Percentiles rank a stretch among this genome's conserved stretches.
phyloP scores from a whole-genome alignment of 2,329 filamentous ascomycete genomes.

The Nigrograna mackinnonii region DNA sequence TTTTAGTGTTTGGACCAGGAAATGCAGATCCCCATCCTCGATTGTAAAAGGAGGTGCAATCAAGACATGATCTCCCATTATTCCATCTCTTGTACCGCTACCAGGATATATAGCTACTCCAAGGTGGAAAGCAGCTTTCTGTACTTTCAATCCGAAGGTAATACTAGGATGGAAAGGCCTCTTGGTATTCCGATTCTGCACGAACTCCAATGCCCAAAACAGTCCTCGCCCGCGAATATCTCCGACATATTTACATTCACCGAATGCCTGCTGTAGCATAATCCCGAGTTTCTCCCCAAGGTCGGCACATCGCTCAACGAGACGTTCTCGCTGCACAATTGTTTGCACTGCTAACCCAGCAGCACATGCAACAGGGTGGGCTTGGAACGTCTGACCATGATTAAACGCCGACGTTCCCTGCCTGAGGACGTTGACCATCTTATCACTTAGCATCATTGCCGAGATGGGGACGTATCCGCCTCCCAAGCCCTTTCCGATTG shows the following conservation, averaged over 20 bases:
- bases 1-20: too few relatives aligned
- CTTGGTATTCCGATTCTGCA: slow-evolving; percentile 58
- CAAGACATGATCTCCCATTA: slow-evolving; percentile 69
- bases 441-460: slow-evolving; percentile 58
- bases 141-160: slow-evolving; percentile 32
- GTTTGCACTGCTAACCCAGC: slow-evolving; percentile 66
- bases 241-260: slow-evolving; percentile 56
- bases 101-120: slow-evolving; percentile 72
- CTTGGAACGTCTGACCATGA: slow-evolving; percentile 68
- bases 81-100: slow-evolving; percentile 63
- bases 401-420: slow-evolving; percentile 53
- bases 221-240: slow-evolving; percentile 64
- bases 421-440: slow-evolving; percentile 55
- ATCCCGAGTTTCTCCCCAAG: slow-evolving; percentile 57
- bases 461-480: slow-evolving; percentile 67
- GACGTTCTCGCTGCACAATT: slow-evolving; percentile 59
- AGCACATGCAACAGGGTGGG: slow-evolving; percentile 62
- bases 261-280: slow-evolving; percentile 50
- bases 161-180: slow-evolving; percentile 6
- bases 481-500: slow-evolving; percentile 68
- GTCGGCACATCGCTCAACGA: slow-evolving; percentile 61
- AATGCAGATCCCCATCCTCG: slow-evolving; percentile 58
- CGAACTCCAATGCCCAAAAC: slow-evolving; percentile 63
- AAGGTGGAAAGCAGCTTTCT: slow-evolving; percentile 54
- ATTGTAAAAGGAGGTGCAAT: slow-evolving; percentile 71